Percentiles rank a stretch among this genome's conserved stretches.
These are phyloP conservation scores for Protostelium mycophagum DNA, from an alignment of 78 protist species.

Conservation along the genomic window DNA sequence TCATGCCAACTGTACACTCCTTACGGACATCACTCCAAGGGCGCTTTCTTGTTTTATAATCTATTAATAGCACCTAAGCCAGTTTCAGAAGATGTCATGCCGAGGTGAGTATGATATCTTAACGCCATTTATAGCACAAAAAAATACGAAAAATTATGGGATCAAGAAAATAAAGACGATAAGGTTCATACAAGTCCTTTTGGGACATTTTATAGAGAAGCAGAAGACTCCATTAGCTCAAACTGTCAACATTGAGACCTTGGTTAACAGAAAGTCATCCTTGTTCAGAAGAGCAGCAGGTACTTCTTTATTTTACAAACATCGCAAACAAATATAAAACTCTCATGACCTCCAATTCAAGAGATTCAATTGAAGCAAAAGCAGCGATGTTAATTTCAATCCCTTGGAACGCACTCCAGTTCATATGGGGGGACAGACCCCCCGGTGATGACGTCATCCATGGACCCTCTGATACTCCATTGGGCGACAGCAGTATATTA, in stretches of 20 bases:
- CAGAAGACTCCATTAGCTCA: too few species aligned
- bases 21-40: neutral
- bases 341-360: too few species aligned
- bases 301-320: neutral
- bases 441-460: neutral
- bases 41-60: neutral
- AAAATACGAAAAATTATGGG: too few species aligned
- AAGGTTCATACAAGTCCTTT: neutral
- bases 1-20: neutral
- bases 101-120: neutral
- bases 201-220: neutral
- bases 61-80: neutral
- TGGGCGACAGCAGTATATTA: neutral
- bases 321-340: too few species aligned
- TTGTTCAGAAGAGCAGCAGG: neutral
- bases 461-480: too few species aligned
- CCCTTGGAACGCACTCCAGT: neutral
- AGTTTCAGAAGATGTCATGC: neutral
- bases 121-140: neutral
- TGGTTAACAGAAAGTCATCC: neutral
- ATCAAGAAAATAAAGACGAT: too few species aligned
- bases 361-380: neutral
- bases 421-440: neutral
- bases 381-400: neutral
- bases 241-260: too few species aligned